phyloP scores from a whole-genome alignment of 306 rosid genomes.

The Quillaja saponaria region DNA sequence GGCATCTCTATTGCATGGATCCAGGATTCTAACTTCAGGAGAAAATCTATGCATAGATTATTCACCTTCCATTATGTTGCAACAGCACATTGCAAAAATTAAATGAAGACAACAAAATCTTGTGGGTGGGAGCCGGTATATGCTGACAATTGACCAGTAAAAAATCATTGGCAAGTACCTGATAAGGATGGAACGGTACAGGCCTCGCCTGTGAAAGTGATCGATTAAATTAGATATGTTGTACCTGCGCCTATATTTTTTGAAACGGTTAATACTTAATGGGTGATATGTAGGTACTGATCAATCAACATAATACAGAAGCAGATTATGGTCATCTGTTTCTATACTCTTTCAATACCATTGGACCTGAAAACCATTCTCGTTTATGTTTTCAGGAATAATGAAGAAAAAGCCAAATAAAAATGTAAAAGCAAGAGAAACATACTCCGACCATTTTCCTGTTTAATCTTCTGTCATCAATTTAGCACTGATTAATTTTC shows the following conservation, averaged over 20 bases:
- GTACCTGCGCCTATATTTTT: slow-evolving; percentile 56
- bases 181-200: slow-evolving; percentile 78
- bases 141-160: slow-evolving; percentile 12
- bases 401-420: slow-evolving; percentile 6
- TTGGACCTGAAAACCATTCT: slow-evolving; percentile 8
- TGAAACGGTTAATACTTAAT: slow-evolving; percentile 26
- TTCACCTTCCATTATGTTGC: slow-evolving; percentile 96
- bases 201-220: slow-evolving; percentile 82
- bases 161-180: slow-evolving; percentile 51
- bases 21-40: slow-evolving; percentile 70
- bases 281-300: slow-evolving; percentile 18
- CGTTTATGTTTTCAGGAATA: not conserved
- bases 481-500: slow-evolving; percentile 1
- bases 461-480: not conserved
- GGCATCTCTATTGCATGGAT: slow-evolving; percentile 49
- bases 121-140: no score
- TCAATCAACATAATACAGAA: slow-evolving; percentile 25
- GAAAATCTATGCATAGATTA: slow-evolving; percentile 64
- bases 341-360: slow-evolving; percentile 13
- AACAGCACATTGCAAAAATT: slow-evolving; percentile 19
- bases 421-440: not conserved
- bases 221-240: slow-evolving; percentile 69
- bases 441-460: slow-evolving; percentile 21
- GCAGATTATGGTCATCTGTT: slow-evolving; percentile 4
- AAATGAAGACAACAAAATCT: slow-evolving; percentile 5